Evolutionary conservation across 139 green algal genomes (phyloP).

Genomic region (Helicosporidium sp.): DNA sequence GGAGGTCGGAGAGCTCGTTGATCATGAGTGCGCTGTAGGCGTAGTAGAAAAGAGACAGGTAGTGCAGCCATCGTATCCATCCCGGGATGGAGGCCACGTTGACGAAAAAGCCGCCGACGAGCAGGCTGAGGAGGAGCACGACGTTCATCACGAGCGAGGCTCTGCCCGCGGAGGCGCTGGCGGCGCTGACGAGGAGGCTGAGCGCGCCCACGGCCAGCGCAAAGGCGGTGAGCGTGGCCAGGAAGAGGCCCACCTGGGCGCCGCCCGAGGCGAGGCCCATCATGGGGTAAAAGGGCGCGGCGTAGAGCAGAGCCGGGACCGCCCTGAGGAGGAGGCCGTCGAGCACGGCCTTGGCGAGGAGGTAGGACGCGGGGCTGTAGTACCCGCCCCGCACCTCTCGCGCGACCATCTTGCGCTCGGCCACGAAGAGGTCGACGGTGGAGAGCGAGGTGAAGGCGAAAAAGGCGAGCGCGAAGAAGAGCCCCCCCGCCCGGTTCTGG

Average conservation of each 20-base stretch:
- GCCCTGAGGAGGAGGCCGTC: slow-evolving; percentile 54
- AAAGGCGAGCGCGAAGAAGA: slow-evolving; percentile 62
- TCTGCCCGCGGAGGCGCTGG: slow-evolving; percentile 23
- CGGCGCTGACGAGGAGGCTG: slow-evolving; percentile 31
- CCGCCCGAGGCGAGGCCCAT: slow-evolving; percentile 6
- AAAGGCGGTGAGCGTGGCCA: slow-evolving; percentile 30
- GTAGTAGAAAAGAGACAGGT: slow-evolving; percentile 29
- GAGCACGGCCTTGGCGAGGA: slow-evolving; percentile 36
- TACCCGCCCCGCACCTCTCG: slow-evolving; percentile 23
- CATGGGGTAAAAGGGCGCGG: slow-evolving; percentile 48
- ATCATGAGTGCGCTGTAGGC: slow-evolving; percentile 10
- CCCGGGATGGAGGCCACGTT: slow-evolving; percentile 14
- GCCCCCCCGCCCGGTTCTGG: slow-evolving; percentile 35
- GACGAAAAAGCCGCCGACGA: slow-evolving; percentile 30
- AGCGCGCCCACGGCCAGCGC: slow-evolving; percentile 31
- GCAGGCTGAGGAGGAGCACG: slow-evolving; percentile 47
- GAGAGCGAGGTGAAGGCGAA: slow-evolving; percentile 57
- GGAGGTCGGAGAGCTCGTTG: slow-evolving; percentile 33
- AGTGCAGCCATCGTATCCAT: slow-evolving; percentile 41
- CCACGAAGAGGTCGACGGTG: slow-evolving; percentile 39
- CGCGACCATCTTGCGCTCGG: slow-evolving; percentile 36
- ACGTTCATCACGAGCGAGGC: slow-evolving; percentile 56
- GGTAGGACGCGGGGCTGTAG: slow-evolving; percentile 38
- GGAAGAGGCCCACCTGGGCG: slow-evolving; percentile 22
- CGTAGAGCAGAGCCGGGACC: slow-evolving; percentile 37